Evolutionary conservation across 2,329 filamentous ascomycete genomes (phyloP), one percentile per base, ranked within the genome.

Genomic region (Pseudocercospora musae): DNA sequence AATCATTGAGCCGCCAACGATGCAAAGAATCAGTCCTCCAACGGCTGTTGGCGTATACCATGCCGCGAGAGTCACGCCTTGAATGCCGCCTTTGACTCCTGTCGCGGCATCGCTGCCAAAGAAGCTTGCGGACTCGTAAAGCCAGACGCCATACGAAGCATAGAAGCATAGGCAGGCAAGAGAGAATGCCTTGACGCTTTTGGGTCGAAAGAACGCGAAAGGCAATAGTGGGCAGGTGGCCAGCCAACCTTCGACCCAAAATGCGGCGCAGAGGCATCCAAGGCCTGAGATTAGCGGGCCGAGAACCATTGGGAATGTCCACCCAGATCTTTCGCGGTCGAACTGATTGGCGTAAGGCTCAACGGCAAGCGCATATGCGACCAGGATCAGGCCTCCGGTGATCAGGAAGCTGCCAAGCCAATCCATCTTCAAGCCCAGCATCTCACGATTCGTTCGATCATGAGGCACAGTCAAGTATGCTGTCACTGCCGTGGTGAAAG

Each of bases 21-120:
- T 60, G 40, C 73, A 74, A 11, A 76, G 68, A 10, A 74, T 49
- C 5, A 76, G 59, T 31, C 74, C 75, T 20, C 73, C 72, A 9
- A 75, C 50, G 1, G 73, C 74, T 18, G 74, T 72, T 0, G 75
- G 75, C 5, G 69, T 71, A 60, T 75, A 76, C 72, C 73, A 77
- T 1, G 71, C 62, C 1, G 73, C 74, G 1, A 76, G 66, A 25
- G 65, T 64, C 37, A 74, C 63, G 18, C 72, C 73, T 29, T 64
- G 59, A 13, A 73, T 64, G 10, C 69, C 68, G 13, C 64, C 50
- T 25, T 42, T 48, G 23, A 46, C 66, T 52, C 60, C 65, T 37
- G 60, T 67, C 27, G 63, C 68, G n/a, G 62, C 49, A 2, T 62
- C 55, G 42, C 62, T 69, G 29, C 68, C 33, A 65, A 70, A 66